Base-by-base conservation (phyloP, 2,329 filamentous ascomycete species). In the Aspergillus cejpii region DNA sequence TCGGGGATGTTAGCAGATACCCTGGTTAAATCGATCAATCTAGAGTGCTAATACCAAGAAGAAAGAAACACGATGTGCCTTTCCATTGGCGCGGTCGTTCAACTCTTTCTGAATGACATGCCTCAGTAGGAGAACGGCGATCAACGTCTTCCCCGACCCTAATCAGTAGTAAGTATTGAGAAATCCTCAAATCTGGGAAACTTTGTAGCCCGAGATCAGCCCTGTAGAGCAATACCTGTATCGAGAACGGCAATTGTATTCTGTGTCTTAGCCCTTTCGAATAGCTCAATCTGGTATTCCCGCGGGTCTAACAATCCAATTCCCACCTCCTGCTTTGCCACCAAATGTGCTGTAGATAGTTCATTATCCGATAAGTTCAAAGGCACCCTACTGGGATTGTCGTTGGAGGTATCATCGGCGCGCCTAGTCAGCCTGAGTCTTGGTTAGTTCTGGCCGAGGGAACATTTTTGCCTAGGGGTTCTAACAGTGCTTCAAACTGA, bases 121-220 rank as follows among this genome's bases (percentile, higher is more conserved):
- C 29, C 83, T 80, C 19, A 97, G 75, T 4, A 98, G 74, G 2
- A 97, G 75, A 1, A 87, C 89, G 0, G 92, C 90, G 55, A 98
- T 96, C n/a, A 96, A 74, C 0, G 92, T 98, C 68, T 98, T 98
- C 2, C 92, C 92, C 3, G 88, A 89, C 10, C 92, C 85, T 83
- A 44, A 3, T 36, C 31, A 6, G 43, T 37, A 15, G n/a, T 49
- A 7, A 46, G 37, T 26, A n/a, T 14, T 6, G 6, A 33, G 6
- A 20, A n/a, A 5, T 15, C 11, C 17, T 12, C 6, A 19, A n/a
- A n/a, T n/a, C 17, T 34, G 8, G 17, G 17, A 5, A 34, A 20
- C 7, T 20, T 12, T 23, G 20, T 10, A 12, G 5, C 8, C 17
- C 6, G 6, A 23, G 19, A 12, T 12, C 28, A 3, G 11, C 7